Evolutionary conservation across 768 basidiomycete genomes (phyloP).

Genomic region (Naganishia vaughanmartiniae): DNA sequence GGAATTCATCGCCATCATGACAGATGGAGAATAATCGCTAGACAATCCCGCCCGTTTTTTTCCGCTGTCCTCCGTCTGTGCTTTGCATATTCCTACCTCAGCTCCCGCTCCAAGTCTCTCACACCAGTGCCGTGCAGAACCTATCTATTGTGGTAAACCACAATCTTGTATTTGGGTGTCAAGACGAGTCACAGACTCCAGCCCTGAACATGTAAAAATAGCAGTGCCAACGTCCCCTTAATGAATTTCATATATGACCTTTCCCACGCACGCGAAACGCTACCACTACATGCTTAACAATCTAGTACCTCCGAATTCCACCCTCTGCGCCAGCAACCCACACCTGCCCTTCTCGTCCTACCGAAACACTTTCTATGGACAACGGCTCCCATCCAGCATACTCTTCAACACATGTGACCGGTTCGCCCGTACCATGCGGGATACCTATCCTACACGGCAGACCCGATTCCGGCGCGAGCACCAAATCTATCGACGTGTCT

Average conservation of each 20-base stretch:
- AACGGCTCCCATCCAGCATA: slow-evolving; percentile 50
- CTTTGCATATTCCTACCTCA: slow-evolving; percentile 1
- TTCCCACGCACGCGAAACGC: not conserved
- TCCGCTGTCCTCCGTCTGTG: not conserved
- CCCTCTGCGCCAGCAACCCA: slow-evolving; percentile 51
- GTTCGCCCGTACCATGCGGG: slow-evolving; percentile 18
- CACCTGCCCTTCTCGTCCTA: slow-evolving; percentile 34
- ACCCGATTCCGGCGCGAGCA: slow-evolving; percentile 45
- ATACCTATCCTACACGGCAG: slow-evolving; percentile 40
- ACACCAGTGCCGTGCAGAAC: not conserved
- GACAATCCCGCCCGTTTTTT: not conserved
- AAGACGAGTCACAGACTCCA: not conserved
- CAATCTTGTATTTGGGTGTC: not conserved
- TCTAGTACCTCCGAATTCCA: slow-evolving; percentile 43
- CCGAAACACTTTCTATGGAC: slow-evolving; percentile 39
- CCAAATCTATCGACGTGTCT: slow-evolving; percentile 33
- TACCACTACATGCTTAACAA: not conserved
- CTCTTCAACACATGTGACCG: slow-evolving; percentile 39
- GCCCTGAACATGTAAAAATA: not conserved
- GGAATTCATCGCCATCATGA: slow-evolving; percentile 97
- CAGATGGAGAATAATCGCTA: slow-evolving; percentile 62
- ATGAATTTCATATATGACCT: slow-evolving; percentile 14
- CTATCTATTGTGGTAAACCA: not conserved
- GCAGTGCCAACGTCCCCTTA: not conserved
- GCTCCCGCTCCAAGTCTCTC: not conserved